phyloP scores from a whole-genome alignment of 2,329 filamentous ascomycete species.

The Orbilia quercus region DNA sequence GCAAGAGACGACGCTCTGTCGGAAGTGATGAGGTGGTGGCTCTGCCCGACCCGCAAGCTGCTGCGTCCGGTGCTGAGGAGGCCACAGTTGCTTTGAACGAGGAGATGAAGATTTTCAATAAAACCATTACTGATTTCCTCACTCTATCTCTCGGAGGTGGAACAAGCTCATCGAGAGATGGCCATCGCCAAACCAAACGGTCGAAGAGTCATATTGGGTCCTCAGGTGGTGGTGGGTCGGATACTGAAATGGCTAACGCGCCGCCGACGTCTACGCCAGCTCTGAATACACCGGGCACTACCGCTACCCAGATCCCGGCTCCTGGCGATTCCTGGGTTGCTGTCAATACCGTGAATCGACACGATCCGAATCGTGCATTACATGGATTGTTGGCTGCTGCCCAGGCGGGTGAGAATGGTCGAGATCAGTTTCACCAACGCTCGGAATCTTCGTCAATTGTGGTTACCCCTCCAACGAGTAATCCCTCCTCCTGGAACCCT shows the following conservation, averaged over 20 bases:
- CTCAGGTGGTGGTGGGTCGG: slow-evolving; percentile 38
- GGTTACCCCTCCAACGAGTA: slow-evolving; percentile 34
- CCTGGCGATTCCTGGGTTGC: slow-evolving; percentile 54
- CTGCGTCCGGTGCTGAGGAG: slow-evolving; percentile 40
- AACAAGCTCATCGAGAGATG: slow-evolving; percentile 36
- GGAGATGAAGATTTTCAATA: slow-evolving; percentile 56
- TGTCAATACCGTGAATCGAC: slow-evolving; percentile 44
- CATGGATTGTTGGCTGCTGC: slow-evolving; percentile 43
- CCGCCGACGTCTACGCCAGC: slow-evolving; percentile 28
- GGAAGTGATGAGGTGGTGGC: slow-evolving; percentile 42
- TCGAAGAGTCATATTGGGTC: slow-evolving; percentile 52
- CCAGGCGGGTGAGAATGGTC: slow-evolving; percentile 43
- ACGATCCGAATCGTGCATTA: slow-evolving; percentile 40
- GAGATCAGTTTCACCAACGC: slow-evolving; percentile 36
- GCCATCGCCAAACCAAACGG: slow-evolving; percentile 48
- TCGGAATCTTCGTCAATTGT: slow-evolving; percentile 46
- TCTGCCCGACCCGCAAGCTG: slow-evolving; percentile 21
- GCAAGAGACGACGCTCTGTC: slow-evolving; percentile 46
- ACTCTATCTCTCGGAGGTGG: slow-evolving; percentile 38
- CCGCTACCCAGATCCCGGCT: slow-evolving; percentile 4
- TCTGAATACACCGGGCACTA: slow-evolving; percentile 5
- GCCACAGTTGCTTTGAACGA: slow-evolving; percentile 30
- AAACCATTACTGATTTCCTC: slow-evolving; percentile 52
- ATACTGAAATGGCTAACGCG: slow-evolving; percentile 51
- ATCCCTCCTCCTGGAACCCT: slow-evolving; percentile 28